Base-by-base conservation (phyloP, 345 rosid genomes). In the Populus nigra region DNA sequence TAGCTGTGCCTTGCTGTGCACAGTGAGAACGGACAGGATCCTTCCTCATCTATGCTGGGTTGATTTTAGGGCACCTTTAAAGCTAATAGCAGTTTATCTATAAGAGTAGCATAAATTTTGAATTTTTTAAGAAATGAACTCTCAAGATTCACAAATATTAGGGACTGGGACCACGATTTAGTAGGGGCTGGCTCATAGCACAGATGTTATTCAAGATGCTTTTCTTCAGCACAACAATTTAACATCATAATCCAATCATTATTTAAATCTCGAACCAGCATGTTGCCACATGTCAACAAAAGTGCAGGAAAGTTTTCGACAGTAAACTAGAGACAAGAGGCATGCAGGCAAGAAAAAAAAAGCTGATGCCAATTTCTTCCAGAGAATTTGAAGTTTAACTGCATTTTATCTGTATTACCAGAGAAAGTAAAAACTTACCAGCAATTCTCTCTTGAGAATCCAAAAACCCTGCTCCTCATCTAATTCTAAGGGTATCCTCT, bases 401-500 rank as follows among this genome's bases (percentile, higher is more conserved):
- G 57, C 39, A 59, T 4, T 33, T 25, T 20, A 57, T 33, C 11
- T 35, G 3, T 22, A 41, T 10, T 9, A 4, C 23, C 33, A 63
- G 41, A 50, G 27, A 31, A 38, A 27, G 49, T 20, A 13, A 57
- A 63, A 69, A 7, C 93, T 86, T 80, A 91, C 99, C 50, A 92
- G 87, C 72, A 96, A 59, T 83, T 93, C 94, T 85, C 86, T 91
- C 80, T 77, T 36, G 41, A 92, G 88, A 82, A 69, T 86, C 99
- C 99, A 96, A 53, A 79, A 65, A 20, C 93, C 89, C 47, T 77
- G 84, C 69, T 84, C 84, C 80, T 86, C 61, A 59, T 96, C 87
- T 79, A 87, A 84, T 72, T 74, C 87, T 77, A 96, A 83, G 73
- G 98, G 94, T 39, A 93, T 79, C 89, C 91, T 88, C 98, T 93